phyloP scores from a whole-genome alignment of 441 rosid genomes.

The Erodium trifolium region DNA sequence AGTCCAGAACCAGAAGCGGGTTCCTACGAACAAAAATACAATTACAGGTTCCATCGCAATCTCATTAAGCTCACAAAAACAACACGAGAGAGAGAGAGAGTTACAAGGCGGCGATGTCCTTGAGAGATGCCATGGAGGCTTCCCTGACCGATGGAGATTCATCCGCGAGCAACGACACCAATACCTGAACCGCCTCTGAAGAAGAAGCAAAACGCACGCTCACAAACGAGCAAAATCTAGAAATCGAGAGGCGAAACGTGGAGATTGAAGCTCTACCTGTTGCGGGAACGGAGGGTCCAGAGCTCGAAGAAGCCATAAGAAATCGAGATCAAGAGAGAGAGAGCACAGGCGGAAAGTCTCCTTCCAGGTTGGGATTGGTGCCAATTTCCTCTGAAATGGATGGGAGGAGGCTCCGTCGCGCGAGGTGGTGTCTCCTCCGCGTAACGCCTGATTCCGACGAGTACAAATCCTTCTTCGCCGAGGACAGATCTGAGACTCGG shows the following conservation, averaged over 20 bases:
- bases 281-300: constrained; percentile 62
- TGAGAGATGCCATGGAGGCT: constrained; percentile 82
- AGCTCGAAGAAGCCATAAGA: constrained; percentile 72
- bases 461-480: background rate
- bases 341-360: too few species aligned
- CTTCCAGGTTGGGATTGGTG: too few species aligned
- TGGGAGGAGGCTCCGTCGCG: background rate
- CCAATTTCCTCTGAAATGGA: background rate
- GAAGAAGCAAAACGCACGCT: constrained; percentile 7
- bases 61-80: constrained; percentile 8
- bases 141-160: constrained; percentile 64
- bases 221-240: background rate
- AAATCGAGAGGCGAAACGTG: constrained; percentile 4
- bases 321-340: background rate
- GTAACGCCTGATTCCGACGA: background rate
- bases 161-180: constrained; percentile 82
- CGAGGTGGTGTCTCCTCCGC: constrained; percentile 4
- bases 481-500: background rate
- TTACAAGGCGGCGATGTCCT: constrained; percentile 68
- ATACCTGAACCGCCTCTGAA: constrained; percentile 81
- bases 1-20: constrained; percentile 87
- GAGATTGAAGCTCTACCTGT: constrained; percentile 40
- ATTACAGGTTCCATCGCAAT: constrained; percentile 4
- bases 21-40: constrained; percentile 40
- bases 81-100: constrained; percentile 5